Base-by-base conservation (phyloP, 2,329 filamentous ascomycete species). In the Diplodia seriata region DNA sequence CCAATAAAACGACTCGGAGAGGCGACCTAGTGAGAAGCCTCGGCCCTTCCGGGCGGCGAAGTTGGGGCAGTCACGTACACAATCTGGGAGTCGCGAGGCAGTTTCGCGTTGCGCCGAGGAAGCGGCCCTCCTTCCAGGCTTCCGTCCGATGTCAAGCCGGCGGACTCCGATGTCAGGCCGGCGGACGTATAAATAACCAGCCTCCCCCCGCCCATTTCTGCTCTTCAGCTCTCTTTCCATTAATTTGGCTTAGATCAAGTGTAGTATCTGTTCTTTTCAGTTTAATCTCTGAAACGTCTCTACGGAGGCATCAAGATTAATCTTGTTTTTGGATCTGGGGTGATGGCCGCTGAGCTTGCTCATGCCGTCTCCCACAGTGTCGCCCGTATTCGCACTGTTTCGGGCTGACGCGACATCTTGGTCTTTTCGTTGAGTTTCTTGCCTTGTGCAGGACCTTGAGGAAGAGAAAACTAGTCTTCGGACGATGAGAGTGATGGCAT, bases 221-320 rank as follows among this genome's bases (percentile, higher is more conserved):
- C 79, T 81, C 73, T 81, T 74, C 75, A 83, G 81, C 81, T 83
- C 81, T 82, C 79, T 81, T 81, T 82, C 76, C 80, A 43, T 79
- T 85, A 1, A 43, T 79, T 85, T 87, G 85, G 88, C 88, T 91
- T 91, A 92, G 90, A 93, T 93, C 90, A 93, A 92, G 90, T 93
- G 90, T 92, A 93, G 90, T 93, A 93, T 92, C 90, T 92, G 90
- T 93, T 94, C 91, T 93, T 93, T 91, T 92, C 89, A 94, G 91
- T 93, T 93, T 94, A 93, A 93, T 93, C 89, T 91, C 91, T 94
- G 90, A 90, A 91, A 93, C 86, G 85, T 85, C 84, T 85, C 88
- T 87, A 91, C 83, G 85, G 88, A 84, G 84, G 84, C 84, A 85
- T 86, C 86, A 85, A 84, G 88, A 89, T 94, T 93, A 92, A 87